Conservation (phyloP, 2,329 filamentous ascomycete species). For the Arthrobotrys iridis region DNA sequence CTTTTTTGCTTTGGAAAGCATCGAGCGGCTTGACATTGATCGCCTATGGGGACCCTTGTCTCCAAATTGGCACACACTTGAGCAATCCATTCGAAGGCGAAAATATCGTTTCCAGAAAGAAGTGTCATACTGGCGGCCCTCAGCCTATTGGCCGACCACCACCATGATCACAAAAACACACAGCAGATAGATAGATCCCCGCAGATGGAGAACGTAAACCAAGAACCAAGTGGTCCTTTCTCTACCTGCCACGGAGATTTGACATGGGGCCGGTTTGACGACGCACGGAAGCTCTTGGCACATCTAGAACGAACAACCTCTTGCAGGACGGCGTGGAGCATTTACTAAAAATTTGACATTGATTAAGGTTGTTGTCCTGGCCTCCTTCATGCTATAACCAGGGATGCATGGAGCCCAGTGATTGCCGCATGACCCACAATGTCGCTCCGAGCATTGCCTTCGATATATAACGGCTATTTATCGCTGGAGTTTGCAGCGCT, state of each 20-base stretch:
- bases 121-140: conserved; percentile 6
- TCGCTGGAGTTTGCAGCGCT: conserved; percentile 17
- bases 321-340: conserved; percentile 29
- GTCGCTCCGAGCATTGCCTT: conserved; percentile 37
- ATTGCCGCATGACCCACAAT: conserved; percentile 52
- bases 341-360: not conserved
- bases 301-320: conserved; percentile 51
- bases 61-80: conserved; percentile 49
- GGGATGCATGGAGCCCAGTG: conserved; percentile 13
- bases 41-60: conserved; percentile 48
- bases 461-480: conserved; percentile 52
- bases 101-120: conserved; percentile 25
- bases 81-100: conserved; percentile 3
- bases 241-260: conserved; percentile 32
- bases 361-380: conserved; percentile 19
- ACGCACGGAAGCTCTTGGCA: conserved; percentile 55
- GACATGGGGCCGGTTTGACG: conserved; percentile 34
- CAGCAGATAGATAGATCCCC: not conserved
- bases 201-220: not conserved
- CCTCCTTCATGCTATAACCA: not conserved
- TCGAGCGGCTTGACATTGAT: conserved; percentile 36
- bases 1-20: conserved; percentile 29
- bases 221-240: conserved; percentile 8
- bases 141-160: conserved; percentile 7
- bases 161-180: not conserved